These are phyloP conservation scores for Aulographum hederae DNA, from an alignment of 2,329 filamentous ascomycete genomes.

Conservation along the genomic window DNA sequence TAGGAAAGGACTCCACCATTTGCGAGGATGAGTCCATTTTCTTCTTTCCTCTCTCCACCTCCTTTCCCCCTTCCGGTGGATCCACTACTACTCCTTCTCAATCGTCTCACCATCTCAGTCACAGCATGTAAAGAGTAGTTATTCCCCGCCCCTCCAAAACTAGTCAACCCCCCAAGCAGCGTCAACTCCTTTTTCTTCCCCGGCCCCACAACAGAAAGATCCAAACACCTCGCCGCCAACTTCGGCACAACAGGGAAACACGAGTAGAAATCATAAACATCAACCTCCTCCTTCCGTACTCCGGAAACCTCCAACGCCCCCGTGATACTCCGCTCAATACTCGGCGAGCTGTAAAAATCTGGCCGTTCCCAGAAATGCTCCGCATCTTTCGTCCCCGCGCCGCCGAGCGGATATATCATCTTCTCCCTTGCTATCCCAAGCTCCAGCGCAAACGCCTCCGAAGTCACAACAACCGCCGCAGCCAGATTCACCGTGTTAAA, in stretches of 20 bases:
- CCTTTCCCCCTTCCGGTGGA: slow-evolving; percentile 25
- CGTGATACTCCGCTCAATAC: slow-evolving; percentile 39
- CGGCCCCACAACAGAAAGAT: slow-evolving; percentile 26
- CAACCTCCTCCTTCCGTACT: slow-evolving; percentile 32
- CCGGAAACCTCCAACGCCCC: slow-evolving; percentile 30
- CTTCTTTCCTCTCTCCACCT: slow-evolving; percentile 14
- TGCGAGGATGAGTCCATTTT: slow-evolving; percentile 40
- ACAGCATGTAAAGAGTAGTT: slow-evolving; percentile 54
- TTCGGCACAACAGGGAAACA: slow-evolving; percentile 56
- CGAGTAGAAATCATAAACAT: slow-evolving; percentile 47
- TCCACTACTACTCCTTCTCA: too few relatives aligned
- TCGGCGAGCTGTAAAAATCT: slow-evolving; percentile 37
- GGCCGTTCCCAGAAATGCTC: slow-evolving; percentile 44
- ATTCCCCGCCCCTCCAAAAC: slow-evolving; percentile 52
- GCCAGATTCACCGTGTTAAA: slow-evolving; percentile 52
- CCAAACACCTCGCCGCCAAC: slow-evolving; percentile 41
- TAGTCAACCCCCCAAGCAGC: slow-evolving; percentile 46
- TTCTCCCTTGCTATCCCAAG: slow-evolving; percentile 34
- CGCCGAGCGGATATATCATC: slow-evolving; percentile 48
- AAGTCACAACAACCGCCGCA: slow-evolving; percentile 41
- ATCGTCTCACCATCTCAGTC: slow-evolving; percentile 33
- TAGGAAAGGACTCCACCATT: slow-evolving; percentile 50
- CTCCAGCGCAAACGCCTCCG: slow-evolving; percentile 31
- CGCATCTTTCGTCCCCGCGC: slow-evolving; percentile 41
- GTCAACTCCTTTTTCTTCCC: slow-evolving; percentile 39